Conservation (phyloP, 2,329 filamentous ascomycete species). For the Botrytis fragariae region DNA sequence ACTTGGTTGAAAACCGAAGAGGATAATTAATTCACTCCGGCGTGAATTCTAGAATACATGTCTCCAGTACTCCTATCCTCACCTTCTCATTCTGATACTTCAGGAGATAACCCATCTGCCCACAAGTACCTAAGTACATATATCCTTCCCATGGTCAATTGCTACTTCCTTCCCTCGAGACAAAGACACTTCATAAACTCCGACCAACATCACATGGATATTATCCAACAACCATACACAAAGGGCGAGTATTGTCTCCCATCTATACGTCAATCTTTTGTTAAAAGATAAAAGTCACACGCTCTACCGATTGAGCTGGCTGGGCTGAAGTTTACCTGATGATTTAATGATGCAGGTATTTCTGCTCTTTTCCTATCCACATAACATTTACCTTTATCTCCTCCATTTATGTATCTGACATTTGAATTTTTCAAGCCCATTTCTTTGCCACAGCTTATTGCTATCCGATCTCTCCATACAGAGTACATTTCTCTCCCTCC, state of each 20-base stretch:
- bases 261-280: background rate
- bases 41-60: background rate
- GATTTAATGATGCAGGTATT: background rate
- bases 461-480: background rate
- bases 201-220: background rate
- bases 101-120: background rate
- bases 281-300: constrained; percentile 33
- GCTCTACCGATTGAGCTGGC: constrained; percentile 38
- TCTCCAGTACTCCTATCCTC: background rate
- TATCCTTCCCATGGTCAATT: background rate
- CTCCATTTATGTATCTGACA: background rate
- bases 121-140: background rate
- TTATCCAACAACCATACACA: background rate
- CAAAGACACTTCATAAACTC: background rate
- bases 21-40: background rate
- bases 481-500: background rate
- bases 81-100: background rate
- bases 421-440: background rate
- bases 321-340: constrained; percentile 21
- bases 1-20: background rate
- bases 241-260: background rate
- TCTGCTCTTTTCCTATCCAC: background rate
- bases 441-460: background rate
- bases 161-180: background rate
- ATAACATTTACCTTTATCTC: background rate